Percentiles rank a stretch among this genome's conserved stretches.
phyloP scores from a whole-genome alignment of 768 basidiomycete species.

The Rhizopogon salebrosus region DNA sequence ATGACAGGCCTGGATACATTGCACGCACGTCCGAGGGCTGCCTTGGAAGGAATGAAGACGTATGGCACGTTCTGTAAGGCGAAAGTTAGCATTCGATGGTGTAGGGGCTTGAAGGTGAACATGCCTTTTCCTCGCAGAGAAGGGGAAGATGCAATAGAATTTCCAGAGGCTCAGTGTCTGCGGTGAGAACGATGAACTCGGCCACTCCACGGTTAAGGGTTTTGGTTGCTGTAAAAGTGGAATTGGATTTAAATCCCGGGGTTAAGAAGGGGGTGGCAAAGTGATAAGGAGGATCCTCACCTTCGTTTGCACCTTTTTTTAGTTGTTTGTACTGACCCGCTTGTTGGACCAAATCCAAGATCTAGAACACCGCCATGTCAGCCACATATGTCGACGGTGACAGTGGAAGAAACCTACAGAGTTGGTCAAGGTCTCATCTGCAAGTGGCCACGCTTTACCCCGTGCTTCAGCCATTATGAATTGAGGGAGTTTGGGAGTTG shows the following conservation, averaged over 20 bases:
- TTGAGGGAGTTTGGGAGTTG: slow-evolving; percentile 4
- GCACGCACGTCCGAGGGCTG: slow-evolving; percentile 92
- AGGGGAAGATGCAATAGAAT: slow-evolving; percentile 96
- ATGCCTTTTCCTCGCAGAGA: slow-evolving; percentile 95
- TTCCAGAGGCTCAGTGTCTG: slow-evolving; percentile 96
- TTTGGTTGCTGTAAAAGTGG: slow-evolving; percentile 71
- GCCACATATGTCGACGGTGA: neutral
- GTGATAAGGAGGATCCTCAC: slow-evolving; percentile 34
- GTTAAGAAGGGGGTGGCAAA: neutral
- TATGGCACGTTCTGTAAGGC: slow-evolving; percentile 46
- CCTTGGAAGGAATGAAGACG: slow-evolving; percentile 92
- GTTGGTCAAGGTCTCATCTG: slow-evolving; percentile 85
- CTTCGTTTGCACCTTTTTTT: slow-evolving; percentile 99
- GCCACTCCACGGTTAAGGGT: slow-evolving; percentile 97
- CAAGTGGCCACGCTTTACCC: slow-evolving; percentile 86
- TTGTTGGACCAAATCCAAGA: slow-evolving; percentile 93
- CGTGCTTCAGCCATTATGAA: slow-evolving; percentile 58
- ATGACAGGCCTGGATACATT: slow-evolving; percentile 95
- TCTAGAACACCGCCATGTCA: slow-evolving; percentile 39
- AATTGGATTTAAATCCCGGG: slow-evolving; percentile 3
- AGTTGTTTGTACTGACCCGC: slow-evolving; percentile 97
- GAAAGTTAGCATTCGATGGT: neutral
- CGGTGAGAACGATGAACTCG: slow-evolving; percentile 95
- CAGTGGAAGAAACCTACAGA: slow-evolving; percentile 47
- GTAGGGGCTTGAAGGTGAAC: slow-evolving; percentile 5